Evolutionary conservation across 2,329 filamentous ascomycete genomes (phyloP).

Genomic region (Colletotrichum theobromicola): DNA sequence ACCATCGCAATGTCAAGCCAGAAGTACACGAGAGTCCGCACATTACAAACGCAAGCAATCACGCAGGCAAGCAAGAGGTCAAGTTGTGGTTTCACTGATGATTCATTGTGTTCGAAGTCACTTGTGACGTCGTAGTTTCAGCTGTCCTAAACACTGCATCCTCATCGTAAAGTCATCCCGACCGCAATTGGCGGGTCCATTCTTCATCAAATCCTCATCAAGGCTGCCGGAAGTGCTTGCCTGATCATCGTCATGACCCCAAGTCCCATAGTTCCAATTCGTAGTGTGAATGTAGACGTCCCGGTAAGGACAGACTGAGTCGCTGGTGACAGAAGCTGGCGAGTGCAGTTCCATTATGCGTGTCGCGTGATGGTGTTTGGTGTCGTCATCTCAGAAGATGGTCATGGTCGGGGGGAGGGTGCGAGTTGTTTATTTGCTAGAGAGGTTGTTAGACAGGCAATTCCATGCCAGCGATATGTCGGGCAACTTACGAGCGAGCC

Average conservation of each 20-base stretch:
- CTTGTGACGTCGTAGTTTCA: constrained; percentile 3
- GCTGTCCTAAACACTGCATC: constrained; percentile 16
- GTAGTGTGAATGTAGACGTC: constrained; percentile 29
- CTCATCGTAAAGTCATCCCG: constrained; percentile 20
- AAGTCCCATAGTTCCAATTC: constrained; percentile 19
- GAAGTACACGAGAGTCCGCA: too few relatives aligned
- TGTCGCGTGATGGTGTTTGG: constrained; percentile 10
- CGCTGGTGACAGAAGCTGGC: constrained; percentile 13
- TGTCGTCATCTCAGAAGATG: constrained; percentile 37
- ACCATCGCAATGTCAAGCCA: too few relatives aligned
- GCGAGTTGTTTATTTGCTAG: constrained; percentile 72
- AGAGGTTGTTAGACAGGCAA: constrained; percentile 33
- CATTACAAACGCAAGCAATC: not conserved
- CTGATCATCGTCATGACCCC: constrained; percentile 15
- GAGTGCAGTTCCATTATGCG: not conserved
- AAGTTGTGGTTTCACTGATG: constrained; percentile 5
- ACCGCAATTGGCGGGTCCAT: constrained; percentile 14
- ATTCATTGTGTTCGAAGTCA: constrained; percentile 2
- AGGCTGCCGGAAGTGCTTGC: not conserved
- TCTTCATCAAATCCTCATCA: constrained; percentile 18
- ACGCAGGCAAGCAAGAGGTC: not conserved
- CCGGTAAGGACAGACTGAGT: constrained; percentile 16
- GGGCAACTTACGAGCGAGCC: constrained; percentile 86
- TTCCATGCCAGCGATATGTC: not conserved
- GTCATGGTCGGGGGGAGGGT: constrained; percentile 59